Conservation (phyloP, 2,329 filamentous ascomycete species). For the Alternaria tenuissima region DNA sequence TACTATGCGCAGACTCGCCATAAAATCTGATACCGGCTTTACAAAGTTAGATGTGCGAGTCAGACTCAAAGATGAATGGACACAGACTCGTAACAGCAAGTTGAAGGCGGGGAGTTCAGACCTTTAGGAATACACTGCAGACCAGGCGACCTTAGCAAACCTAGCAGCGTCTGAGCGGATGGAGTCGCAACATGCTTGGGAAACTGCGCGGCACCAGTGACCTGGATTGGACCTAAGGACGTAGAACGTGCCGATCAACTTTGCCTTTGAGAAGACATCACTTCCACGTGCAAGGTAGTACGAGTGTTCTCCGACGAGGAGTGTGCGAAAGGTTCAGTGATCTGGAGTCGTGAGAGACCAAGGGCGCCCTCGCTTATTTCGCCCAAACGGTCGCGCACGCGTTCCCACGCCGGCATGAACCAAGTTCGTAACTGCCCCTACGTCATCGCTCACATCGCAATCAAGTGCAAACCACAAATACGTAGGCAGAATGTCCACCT, state of each 20-base stretch:
- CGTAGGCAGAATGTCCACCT: not conserved
- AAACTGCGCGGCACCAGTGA: too few species aligned
- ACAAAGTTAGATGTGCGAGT: too few species aligned
- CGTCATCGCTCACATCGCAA: slow-evolving; percentile 17
- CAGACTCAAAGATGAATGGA: too few species aligned
- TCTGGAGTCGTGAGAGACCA: not conserved
- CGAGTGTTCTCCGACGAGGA: not conserved
- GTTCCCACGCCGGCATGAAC: slow-evolving; percentile 7
- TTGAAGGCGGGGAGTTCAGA: too few species aligned
- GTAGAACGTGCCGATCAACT: not conserved
- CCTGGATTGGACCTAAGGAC: too few species aligned
- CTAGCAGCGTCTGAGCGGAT: too few species aligned
- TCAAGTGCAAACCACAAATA: slow-evolving; percentile 2
- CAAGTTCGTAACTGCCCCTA: slow-evolving; percentile 11
- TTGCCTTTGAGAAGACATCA: not conserved
- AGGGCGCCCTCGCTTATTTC: slow-evolving; percentile 5
- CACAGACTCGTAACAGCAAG: too few species aligned
- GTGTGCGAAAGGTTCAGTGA: not conserved
- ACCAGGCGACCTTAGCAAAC: too few species aligned
- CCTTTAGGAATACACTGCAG: too few species aligned
- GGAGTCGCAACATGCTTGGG: too few species aligned
- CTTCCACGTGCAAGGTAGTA: not conserved
- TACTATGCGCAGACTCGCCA: too few species aligned
- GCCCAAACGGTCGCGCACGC: slow-evolving; percentile 4
- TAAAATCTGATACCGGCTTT: too few species aligned